phyloP scores from a whole-genome alignment of 2,329 filamentous ascomycete species.

The Alternaria panax region DNA sequence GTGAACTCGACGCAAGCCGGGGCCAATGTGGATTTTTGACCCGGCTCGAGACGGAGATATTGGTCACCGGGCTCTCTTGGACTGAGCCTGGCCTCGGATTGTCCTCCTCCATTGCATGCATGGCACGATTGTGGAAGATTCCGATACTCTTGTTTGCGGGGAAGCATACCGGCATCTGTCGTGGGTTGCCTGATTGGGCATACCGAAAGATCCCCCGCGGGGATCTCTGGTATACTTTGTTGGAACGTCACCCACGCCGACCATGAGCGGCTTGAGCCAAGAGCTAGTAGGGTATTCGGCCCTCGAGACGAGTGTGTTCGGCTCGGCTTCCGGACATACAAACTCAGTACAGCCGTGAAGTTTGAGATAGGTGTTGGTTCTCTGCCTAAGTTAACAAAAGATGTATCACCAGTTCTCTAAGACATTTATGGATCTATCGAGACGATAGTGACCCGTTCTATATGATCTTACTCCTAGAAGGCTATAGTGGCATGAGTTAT shows the following conservation, averaged over 20 bases:
- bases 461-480: background rate
- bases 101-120: conserved; percentile 4
- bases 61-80: conserved; percentile 11
- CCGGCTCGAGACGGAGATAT: background rate
- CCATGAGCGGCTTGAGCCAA: background rate
- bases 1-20: conserved; percentile 3
- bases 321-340: background rate
- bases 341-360: background rate
- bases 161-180: conserved; percentile 19
- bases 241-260: conserved; percentile 7
- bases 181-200: conserved; percentile 20
- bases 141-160: conserved; percentile 24
- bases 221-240: conserved; percentile 1
- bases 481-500: background rate
- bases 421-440: background rate
- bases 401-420: background rate
- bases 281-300: background rate
- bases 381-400: background rate
- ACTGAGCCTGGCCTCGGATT: conserved; percentile 12
- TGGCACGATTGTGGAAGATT: conserved; percentile 12
- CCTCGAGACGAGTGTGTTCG: conserved; percentile 4
- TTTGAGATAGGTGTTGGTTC: background rate
- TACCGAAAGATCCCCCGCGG: conserved; percentile 15
- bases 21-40: conserved; percentile 17
- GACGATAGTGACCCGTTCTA: background rate